phyloP scores from a whole-genome alignment of 495 filamentous ascomycete genomes.

The Penicillium arizonense region DNA sequence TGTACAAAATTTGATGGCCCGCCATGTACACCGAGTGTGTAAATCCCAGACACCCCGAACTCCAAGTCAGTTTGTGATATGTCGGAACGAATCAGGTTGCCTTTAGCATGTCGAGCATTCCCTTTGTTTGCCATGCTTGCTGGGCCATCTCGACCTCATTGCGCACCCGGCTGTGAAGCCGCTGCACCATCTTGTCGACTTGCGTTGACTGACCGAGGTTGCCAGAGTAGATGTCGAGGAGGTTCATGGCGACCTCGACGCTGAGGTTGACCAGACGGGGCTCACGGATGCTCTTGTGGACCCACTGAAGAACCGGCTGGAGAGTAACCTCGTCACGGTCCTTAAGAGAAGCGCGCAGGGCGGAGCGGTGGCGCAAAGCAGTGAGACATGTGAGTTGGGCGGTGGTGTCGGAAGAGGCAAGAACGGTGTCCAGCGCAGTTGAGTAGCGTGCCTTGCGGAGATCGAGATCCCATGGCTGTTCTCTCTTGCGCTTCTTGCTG shows the following conservation, averaged over 20 bases:
- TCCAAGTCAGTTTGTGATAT: constrained; percentile 19
- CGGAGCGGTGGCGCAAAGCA: constrained; percentile 83
- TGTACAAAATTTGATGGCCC: constrained; percentile 32
- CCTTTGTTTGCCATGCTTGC: constrained; percentile 70
- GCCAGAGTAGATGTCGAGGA: constrained; percentile 84
- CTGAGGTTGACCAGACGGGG: constrained; percentile 74
- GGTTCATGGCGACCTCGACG: constrained; percentile 73
- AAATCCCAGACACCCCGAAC: constrained; percentile 27
- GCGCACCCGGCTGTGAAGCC: constrained; percentile 65
- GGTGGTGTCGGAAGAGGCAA: constrained; percentile 54
- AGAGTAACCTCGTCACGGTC: constrained; percentile 81
- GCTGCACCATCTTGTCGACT: constrained; percentile 64
- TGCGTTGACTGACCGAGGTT: constrained; percentile 72
- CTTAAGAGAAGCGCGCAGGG: constrained; percentile 75
- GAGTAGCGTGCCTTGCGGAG: constrained; percentile 77
- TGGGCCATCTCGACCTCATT: constrained; percentile 79
- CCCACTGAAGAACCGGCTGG: constrained; percentile 80
- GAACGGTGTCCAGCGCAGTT: constrained; percentile 73
- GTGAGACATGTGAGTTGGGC: constrained; percentile 74
- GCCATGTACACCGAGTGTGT: constrained; percentile 28
- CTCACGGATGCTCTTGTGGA: constrained; percentile 72
- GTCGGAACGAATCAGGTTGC: constrained; percentile 22
- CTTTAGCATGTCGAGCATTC: constrained; percentile 79
- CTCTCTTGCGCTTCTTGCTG: constrained; percentile 52
- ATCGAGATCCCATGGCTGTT: constrained; percentile 74